phyloP scores from a whole-genome alignment of 176 grass and related monocot genomes.

The Chloris gayana region DNA sequence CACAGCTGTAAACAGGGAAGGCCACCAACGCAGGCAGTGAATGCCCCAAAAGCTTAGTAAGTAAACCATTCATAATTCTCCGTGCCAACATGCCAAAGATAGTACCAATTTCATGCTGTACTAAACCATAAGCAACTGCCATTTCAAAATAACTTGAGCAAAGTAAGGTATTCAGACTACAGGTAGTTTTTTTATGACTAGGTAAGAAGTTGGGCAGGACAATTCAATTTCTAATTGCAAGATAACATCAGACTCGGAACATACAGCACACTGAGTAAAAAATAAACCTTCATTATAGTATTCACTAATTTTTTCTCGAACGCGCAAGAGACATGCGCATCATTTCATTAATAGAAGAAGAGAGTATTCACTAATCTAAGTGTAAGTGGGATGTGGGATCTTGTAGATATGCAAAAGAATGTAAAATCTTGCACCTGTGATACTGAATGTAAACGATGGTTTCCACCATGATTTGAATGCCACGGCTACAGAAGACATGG shows the following conservation, averaged over 20 bases:
- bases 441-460: slow-evolving; percentile 85
- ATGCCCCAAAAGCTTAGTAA: neutral
- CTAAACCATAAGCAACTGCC: neutral
- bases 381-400: neutral
- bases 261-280: neutral
- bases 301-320: too few species aligned
- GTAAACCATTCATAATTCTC: neutral
- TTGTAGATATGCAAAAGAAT: neutral
- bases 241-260: neutral
- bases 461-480: slow-evolving; percentile 99
- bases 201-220: neutral
- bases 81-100: neutral
- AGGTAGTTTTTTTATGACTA: neutral
- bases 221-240: neutral
- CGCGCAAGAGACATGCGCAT: too few species aligned
- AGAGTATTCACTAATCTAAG: neutral
- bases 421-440: slow-evolving; percentile 61
- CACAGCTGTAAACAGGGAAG: slow-evolving; percentile 53
- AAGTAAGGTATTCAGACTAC: neutral
- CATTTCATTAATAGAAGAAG: too few species aligned
- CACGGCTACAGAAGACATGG: slow-evolving; percentile 70
- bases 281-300: neutral
- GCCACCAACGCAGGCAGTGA: neutral
- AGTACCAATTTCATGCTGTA: neutral
- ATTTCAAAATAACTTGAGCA: neutral